Evolutionary conservation across 1,284 basidiomycete genomes (phyloP).

Genomic region (Cystobasidium sp.): DNA sequence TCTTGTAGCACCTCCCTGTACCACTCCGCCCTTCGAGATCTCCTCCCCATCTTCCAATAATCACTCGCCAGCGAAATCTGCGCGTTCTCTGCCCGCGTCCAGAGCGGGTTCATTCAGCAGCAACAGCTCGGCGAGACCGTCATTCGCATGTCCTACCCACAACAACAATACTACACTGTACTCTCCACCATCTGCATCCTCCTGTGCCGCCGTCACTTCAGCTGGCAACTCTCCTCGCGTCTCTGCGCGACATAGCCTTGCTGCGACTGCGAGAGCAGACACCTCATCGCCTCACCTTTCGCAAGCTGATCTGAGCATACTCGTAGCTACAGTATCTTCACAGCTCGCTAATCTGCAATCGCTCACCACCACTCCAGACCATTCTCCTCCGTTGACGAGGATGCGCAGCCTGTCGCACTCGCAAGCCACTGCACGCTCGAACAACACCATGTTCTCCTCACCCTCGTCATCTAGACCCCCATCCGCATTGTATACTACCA

Average conservation of each 20-base stretch:
- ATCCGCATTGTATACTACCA: background rate
- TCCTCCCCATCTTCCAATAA: background rate
- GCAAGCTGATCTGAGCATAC: constrained; percentile 15
- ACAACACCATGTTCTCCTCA: constrained; percentile 1
- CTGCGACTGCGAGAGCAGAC: background rate
- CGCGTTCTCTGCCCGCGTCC: constrained; percentile 17
- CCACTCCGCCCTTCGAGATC: background rate
- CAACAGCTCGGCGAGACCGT: background rate
- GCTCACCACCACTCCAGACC: background rate
- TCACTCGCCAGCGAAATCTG: constrained; percentile 11
- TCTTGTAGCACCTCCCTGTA: background rate
- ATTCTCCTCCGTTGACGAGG: background rate
- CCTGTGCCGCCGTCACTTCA: background rate
- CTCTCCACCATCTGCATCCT: constrained; percentile 1
- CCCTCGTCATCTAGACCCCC: background rate
- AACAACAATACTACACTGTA: background rate
- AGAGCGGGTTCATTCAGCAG: constrained; percentile 18
- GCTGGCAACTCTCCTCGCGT: background rate
- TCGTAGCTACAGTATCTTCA: constrained; percentile 6
- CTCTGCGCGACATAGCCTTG: background rate
- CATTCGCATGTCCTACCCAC: constrained; percentile 1
- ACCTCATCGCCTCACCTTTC: background rate
- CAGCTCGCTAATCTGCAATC: background rate
- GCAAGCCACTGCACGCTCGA: constrained; percentile 19
- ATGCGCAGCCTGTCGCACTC: constrained; percentile 20